These are phyloP conservation scores for Endotrypanum monterogeii DNA, from an alignment of 208 protist species.

Conservation along the genomic window DNA sequence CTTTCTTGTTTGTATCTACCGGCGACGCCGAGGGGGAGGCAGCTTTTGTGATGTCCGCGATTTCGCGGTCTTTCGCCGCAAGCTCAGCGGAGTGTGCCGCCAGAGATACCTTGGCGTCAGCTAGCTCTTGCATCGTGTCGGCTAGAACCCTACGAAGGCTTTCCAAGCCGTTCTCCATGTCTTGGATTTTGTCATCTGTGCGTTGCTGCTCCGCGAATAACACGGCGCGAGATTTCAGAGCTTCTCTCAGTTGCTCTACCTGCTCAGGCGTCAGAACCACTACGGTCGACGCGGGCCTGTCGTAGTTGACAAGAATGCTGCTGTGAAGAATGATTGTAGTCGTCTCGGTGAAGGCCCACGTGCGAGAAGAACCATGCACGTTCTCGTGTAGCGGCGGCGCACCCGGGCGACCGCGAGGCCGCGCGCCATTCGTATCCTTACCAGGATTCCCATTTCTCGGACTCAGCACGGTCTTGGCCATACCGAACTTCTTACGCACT, in stretches of 20 bases:
- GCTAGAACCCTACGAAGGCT: constrained; percentile 37
- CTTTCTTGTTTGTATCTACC: neutral
- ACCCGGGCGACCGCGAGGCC: constrained; percentile 13
- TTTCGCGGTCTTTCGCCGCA: constrained; percentile 25
- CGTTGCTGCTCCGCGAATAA: constrained; percentile 30
- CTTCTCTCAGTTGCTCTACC: constrained; percentile 29
- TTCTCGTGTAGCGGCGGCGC: constrained; percentile 25
- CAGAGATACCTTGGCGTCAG: constrained; percentile 26
- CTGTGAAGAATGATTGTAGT: constrained; percentile 12
- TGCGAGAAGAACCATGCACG: constrained; percentile 14
- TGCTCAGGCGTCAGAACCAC: constrained; percentile 42
- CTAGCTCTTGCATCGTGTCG: constrained; percentile 27
- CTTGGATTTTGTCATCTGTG: constrained; percentile 22
- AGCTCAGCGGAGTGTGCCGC: constrained; percentile 17
- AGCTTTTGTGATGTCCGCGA: constrained; percentile 7
- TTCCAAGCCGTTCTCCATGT: constrained; percentile 32
- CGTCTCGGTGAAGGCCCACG: constrained; percentile 20
- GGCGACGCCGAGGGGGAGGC: neutral
- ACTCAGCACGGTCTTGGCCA: neutral
- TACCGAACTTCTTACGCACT: neutral
- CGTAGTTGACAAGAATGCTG: constrained; percentile 46
- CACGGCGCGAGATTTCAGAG: constrained; percentile 29
- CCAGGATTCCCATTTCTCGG: neutral
- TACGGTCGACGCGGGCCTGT: constrained; percentile 31
- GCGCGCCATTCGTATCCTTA: neutral